These are phyloP conservation scores for Tanozyma kutaoensis DNA, from an alignment of 805 yeast genomes.

Conservation along the genomic window DNA sequence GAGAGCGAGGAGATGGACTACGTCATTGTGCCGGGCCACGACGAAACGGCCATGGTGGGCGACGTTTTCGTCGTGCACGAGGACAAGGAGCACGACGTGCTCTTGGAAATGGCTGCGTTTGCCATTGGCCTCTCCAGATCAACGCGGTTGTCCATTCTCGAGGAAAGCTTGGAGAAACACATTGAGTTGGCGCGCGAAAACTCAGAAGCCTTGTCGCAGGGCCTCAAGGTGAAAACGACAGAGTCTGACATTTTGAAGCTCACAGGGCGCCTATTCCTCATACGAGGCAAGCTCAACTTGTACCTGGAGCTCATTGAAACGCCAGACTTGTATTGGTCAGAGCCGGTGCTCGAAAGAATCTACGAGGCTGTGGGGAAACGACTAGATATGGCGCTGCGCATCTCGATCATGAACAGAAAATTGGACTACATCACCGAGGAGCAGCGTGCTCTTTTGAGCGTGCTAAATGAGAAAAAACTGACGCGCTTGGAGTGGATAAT, in stretches of 20 bases:
- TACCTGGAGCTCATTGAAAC: conserved; percentile 85
- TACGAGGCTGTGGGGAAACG: conserved; percentile 59
- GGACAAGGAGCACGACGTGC: conserved; percentile 16
- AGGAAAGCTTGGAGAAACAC: conserved; percentile 56
- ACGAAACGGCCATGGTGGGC: conserved; percentile 34
- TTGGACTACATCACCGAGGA: conserved; percentile 88
- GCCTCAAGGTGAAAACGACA: conserved; percentile 28
- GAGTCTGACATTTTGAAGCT: conserved; percentile 51
- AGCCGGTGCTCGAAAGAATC: conserved; percentile 68
- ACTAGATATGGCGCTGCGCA: conserved; percentile 67
- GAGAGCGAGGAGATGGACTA: conserved; percentile 88
- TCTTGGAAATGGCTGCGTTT: conserved; percentile 77
- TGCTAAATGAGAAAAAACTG: conserved; percentile 64
- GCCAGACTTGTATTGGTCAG: conserved; percentile 90
- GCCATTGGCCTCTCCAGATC: conserved; percentile 81
- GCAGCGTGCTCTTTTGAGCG: conserved; percentile 61
- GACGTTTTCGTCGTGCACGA: conserved; percentile 64
- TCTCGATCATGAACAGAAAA: conserved; percentile 68
- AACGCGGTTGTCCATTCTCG: conserved; percentile 73
- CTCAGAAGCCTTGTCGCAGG: conserved; percentile 55
- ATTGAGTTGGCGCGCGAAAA: conserved; percentile 48
- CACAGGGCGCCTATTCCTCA: conserved; percentile 62
- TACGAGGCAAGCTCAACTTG: conserved; percentile 73
- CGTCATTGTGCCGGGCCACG: conserved; percentile 26
- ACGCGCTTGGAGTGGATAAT: conserved; percentile 81